phyloP scores from a whole-genome alignment of 495 filamentous ascomycete genomes.

The Antarctomyces pellizariae region DNA sequence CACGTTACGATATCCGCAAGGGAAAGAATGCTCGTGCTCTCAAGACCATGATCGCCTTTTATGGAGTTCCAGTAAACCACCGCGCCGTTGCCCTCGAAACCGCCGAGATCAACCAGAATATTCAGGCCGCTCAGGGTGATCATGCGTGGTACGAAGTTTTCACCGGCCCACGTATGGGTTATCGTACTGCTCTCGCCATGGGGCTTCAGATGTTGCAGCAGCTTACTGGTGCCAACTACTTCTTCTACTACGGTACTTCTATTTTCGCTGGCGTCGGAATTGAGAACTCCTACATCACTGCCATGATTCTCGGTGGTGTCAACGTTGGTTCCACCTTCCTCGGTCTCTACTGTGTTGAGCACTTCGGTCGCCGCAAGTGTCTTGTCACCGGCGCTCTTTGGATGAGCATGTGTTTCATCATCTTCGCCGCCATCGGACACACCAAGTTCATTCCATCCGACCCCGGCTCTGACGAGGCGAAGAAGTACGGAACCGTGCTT shows the following conservation, averaged over 20 bases:
- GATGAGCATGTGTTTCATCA: constrained; percentile 47
- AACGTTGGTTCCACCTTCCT: constrained; percentile 44
- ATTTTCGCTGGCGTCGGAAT: constrained; percentile 42
- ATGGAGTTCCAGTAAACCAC: constrained; percentile 43
- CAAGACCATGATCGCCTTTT: constrained; percentile 44
- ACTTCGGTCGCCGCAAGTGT: constrained; percentile 39
- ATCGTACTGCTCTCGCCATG: constrained; percentile 46
- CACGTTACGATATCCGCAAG: constrained; percentile 40
- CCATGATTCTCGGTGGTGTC: constrained; percentile 44
- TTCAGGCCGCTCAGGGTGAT: constrained; percentile 29
- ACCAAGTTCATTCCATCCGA: constrained; percentile 26
- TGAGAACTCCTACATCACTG: constrained; percentile 37
- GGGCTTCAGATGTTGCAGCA: constrained; percentile 51
- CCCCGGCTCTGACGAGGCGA: constrained; percentile 20
- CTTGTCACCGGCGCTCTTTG: constrained; percentile 42
- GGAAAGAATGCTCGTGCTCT: constrained; percentile 40
- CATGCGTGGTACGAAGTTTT: constrained; percentile 39
- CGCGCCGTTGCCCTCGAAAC: constrained; percentile 47
- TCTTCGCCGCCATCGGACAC: constrained; percentile 45
- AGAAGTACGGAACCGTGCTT: constrained; percentile 37
- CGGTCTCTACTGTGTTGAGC: constrained; percentile 45
- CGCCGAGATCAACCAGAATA: constrained; percentile 40
- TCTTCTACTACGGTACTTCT: constrained; percentile 28
- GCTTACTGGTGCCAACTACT: constrained; percentile 32
- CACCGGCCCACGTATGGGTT: constrained; percentile 48